A percentile compares a stretch with the other conserved stretches of the same genome.
These are phyloP conservation scores for Rhamnella rubrinervis DNA, from an alignment of 331 rosid species.

Conservation along the genomic window DNA sequence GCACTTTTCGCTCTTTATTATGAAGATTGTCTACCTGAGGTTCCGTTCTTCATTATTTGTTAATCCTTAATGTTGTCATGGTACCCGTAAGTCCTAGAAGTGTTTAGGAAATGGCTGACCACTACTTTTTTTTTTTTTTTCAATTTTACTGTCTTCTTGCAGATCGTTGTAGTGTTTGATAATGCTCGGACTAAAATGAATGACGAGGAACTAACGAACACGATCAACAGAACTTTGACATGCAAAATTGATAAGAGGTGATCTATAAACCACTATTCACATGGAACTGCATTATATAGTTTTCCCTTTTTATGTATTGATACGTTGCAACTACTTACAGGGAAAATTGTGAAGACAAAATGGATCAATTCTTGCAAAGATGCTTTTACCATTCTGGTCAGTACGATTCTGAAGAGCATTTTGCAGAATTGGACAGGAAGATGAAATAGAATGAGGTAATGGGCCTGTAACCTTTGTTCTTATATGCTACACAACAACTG, in stretches of 20 bases:
- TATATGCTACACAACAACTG: background rate
- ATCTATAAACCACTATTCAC: slow-evolving; percentile 4
- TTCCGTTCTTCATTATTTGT: slow-evolving; percentile 23
- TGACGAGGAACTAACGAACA: slow-evolving; percentile 70
- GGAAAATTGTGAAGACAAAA: slow-evolving; percentile 87
- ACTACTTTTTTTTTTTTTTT: slow-evolving; percentile 4
- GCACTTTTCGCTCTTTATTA: slow-evolving; percentile 95
- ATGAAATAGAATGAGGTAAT: slow-evolving; percentile 80
- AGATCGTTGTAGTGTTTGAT: slow-evolving; percentile 78
- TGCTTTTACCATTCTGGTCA: slow-evolving; percentile 94
- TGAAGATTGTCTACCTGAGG: slow-evolving; percentile 90
- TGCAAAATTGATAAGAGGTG: slow-evolving; percentile 95
- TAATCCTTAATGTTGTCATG: slow-evolving; percentile 8
- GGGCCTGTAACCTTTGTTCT: background rate
- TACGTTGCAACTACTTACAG: slow-evolving; percentile 37
- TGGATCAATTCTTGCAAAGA: slow-evolving; percentile 76
- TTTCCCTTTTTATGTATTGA: slow-evolving; percentile 18
- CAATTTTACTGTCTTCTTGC: slow-evolving; percentile 26
- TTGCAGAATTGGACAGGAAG: slow-evolving; percentile 59
- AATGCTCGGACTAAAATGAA: slow-evolving; percentile 85
- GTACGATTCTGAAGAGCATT: slow-evolving; percentile 72
- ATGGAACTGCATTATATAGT: background rate
- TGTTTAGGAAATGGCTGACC: slow-evolving; percentile 3
- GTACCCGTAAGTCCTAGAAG: background rate
- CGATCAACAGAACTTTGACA: slow-evolving; percentile 77